Evolutionary conservation across 768 basidiomycete species (phyloP).

Genomic region (Kwoniella botswanensis): DNA sequence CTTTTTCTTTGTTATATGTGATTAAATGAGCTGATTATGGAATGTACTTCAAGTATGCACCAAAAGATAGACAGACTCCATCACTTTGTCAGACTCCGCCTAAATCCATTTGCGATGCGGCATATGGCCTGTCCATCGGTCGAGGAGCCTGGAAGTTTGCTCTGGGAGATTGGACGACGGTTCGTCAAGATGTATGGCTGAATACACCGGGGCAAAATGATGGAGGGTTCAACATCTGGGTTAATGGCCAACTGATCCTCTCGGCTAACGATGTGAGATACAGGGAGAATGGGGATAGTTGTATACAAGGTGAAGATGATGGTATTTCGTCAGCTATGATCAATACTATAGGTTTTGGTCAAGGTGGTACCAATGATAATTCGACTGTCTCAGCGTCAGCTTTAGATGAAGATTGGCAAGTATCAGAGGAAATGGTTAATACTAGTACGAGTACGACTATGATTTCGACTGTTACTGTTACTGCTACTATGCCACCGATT

Average conservation of each 20-base stretch:
- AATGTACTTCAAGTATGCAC: conserved; percentile 67
- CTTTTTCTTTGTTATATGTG: conserved; percentile 3
- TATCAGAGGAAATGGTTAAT: conserved; percentile 8
- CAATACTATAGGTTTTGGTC: conserved; percentile 12
- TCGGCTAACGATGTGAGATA: conserved; percentile 44
- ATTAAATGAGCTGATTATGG: neutral
- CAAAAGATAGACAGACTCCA: conserved; percentile 70
- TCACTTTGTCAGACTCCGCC: conserved; percentile 67
- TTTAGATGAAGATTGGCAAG: conserved; percentile 26
- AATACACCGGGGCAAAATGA: conserved; percentile 76
- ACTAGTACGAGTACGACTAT: conserved; percentile 4
- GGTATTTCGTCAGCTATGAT: conserved; percentile 5
- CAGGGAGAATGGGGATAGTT: conserved; percentile 25
- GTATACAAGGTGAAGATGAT: conserved; percentile 19
- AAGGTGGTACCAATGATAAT: conserved; percentile 3
- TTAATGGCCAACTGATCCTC: conserved; percentile 68
- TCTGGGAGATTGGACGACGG: conserved; percentile 71
- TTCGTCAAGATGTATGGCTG: conserved; percentile 71
- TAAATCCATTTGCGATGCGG: conserved; percentile 67
- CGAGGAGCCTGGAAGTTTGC: conserved; percentile 72
- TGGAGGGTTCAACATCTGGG: conserved; percentile 69
- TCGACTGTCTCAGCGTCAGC: neutral
- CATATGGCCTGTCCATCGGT: conserved; percentile 76
- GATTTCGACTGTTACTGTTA: conserved; percentile 19
- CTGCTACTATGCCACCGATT: conserved; percentile 12